These are phyloP conservation scores for Xerocomellus dryophilus DNA, from an alignment of 768 basidiomycete genomes.

Conservation along the genomic window DNA sequence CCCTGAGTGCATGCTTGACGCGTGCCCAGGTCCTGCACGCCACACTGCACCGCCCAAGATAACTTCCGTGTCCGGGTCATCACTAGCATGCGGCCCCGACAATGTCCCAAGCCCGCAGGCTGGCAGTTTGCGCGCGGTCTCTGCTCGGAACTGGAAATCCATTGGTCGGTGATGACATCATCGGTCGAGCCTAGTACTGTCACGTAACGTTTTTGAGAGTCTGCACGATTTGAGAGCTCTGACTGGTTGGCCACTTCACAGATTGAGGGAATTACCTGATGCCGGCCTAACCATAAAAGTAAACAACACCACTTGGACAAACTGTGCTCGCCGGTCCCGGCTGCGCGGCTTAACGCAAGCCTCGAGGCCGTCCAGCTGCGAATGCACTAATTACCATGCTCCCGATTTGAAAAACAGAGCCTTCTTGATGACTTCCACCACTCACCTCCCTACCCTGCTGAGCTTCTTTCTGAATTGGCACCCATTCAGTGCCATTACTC, in stretches of 20 bases:
- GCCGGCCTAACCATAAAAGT: too few relatives aligned
- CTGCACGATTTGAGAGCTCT: too few relatives aligned
- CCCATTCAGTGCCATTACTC: background rate
- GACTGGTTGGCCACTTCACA: too few relatives aligned
- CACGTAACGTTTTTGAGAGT: too few relatives aligned
- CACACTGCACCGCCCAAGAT: slow-evolving; percentile 12
- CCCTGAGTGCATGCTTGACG: slow-evolving; percentile 20
- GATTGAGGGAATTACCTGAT: too few relatives aligned
- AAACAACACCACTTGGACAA: too few relatives aligned
- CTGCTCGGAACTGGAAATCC: background rate
- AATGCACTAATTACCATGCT: slow-evolving; percentile 1
- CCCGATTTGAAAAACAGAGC: slow-evolving; percentile 9
- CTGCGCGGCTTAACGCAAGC: background rate
- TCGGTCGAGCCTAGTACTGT: too few relatives aligned
- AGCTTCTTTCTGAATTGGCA: slow-evolving; percentile 4
- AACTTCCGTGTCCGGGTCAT: slow-evolving; percentile 8
- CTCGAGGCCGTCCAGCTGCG: slow-evolving; percentile 9
- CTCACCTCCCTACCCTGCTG: slow-evolving; percentile 1
- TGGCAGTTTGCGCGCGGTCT: background rate
- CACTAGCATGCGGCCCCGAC: background rate
- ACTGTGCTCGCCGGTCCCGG: background rate
- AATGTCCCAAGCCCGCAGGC: background rate
- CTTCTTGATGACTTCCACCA: slow-evolving; percentile 4
- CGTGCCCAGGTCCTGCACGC: slow-evolving; percentile 16
- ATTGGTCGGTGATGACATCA: slow-evolving; percentile 2